Conservation (phyloP, 768 basidiomycete species). For the Lactifluus echinatus region DNA sequence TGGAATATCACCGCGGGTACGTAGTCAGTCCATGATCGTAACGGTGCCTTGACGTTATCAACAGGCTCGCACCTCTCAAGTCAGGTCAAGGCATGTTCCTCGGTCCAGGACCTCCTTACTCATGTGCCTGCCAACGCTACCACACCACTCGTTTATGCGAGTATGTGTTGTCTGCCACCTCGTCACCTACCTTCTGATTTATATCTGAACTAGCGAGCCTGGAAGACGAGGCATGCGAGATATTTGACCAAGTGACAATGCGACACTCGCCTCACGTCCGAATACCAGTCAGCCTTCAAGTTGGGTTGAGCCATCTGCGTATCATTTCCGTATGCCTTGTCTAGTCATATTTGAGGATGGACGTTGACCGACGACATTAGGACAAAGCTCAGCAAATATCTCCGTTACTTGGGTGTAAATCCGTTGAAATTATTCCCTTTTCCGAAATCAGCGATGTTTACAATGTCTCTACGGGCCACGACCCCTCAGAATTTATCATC, state of each 20-base stretch:
- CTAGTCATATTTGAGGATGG: background rate
- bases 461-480: slow-evolving; percentile 68
- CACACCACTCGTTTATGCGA: slow-evolving; percentile 42
- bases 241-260: slow-evolving; percentile 59
- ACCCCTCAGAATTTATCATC: slow-evolving; percentile 75
- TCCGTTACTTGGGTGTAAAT: slow-evolving; percentile 58
- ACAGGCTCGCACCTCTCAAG: slow-evolving; percentile 17
- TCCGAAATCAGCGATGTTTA: slow-evolving; percentile 82
- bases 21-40: slow-evolving; percentile 7
- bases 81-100: slow-evolving; percentile 49
- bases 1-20: slow-evolving; percentile 58
- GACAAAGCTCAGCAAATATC: slow-evolving; percentile 67
- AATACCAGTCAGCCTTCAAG: slow-evolving; percentile 60
- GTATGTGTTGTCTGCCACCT: slow-evolving; percentile 31
- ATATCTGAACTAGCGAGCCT: slow-evolving; percentile 38
- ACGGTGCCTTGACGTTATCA: background rate
- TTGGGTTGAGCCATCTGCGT: slow-evolving; percentile 63
- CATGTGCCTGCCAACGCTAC: slow-evolving; percentile 44
- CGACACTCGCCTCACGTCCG: slow-evolving; percentile 56
- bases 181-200: background rate
- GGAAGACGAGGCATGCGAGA: slow-evolving; percentile 48
- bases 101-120: slow-evolving; percentile 50
- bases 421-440: slow-evolving; percentile 74
- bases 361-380: slow-evolving; percentile 28
- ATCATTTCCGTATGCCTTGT: slow-evolving; percentile 58